Base-by-base conservation (phyloP, 306 rosid species). In the Gynostemma pentaphyllum region DNA sequence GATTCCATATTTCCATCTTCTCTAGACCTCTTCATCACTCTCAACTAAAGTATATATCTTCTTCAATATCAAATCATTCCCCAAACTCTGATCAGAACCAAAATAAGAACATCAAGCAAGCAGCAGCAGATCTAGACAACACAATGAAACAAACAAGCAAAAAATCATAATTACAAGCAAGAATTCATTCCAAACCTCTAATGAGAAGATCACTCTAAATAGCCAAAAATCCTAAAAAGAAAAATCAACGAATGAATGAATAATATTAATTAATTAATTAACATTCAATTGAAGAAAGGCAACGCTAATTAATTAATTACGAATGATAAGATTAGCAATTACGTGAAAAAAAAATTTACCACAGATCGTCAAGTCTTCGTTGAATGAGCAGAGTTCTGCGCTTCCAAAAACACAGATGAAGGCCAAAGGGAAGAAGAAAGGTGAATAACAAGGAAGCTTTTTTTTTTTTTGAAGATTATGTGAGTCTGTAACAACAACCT, bases 1-100 rank as follows among this genome's bases (percentile, higher is more conserved):
- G 95, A 78, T 54, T 72, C 78, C 75, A 70, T 70, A 71, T 34
- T 81, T 65, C 56, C 79, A n/a, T 89, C 95, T 28, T 84, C 95
- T 34, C 91, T 81, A 14, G 84, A 75, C 91, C 97, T 84, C 83
- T 89, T 89, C 97, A 89, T 89, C 68, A 55, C 77, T 46, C 64
- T n/a, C 30, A 67, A 67, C 59, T 66, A 67, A 60, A n/a, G n/a
- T n/a, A 29, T 61, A 74, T 26, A 29, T 64, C 46, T 37, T 74
- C 68, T 66, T 76, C 72, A 71, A 61, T 74, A 57, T 54, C 78
- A 74, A 87, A 91, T 75, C 89, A 81, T 72, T 74, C 83, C 76
- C 70, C 70, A 60, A 73, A 70, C 74, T 76, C 71, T 65, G 64
- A 68, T 49, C 68, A 16, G 71, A 70, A 67, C 23, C 69, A 73